Evolutionary conservation across 208 protist species (phyloP).

Genomic region (Naegleria fowleri): DNA sequence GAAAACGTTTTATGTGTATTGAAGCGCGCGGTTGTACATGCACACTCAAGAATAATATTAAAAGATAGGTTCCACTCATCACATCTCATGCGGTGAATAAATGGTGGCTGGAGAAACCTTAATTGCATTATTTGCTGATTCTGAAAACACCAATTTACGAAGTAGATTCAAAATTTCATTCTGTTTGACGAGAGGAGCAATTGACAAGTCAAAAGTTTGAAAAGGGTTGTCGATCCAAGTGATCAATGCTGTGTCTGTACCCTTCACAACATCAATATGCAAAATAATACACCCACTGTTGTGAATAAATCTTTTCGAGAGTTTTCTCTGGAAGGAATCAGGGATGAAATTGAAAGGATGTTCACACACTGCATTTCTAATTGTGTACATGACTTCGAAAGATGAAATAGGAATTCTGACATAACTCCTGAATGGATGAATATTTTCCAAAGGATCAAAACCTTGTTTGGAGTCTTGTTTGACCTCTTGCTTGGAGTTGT

Average conservation of each 20-base stretch:
- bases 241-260: background rate
- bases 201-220: background rate
- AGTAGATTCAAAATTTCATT: background rate
- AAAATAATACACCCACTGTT: background rate
- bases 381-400: background rate
- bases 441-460: background rate
- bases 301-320: background rate
- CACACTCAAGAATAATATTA: too few relatives aligned
- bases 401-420: background rate
- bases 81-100: too few relatives aligned
- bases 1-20: too few relatives aligned
- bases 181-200: background rate
- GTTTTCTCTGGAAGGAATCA: background rate
- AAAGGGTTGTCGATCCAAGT: slow-evolving; percentile 13
- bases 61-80: too few relatives aligned
- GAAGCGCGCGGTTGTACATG: too few relatives aligned
- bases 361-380: background rate
- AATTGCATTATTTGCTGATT: background rate
- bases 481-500: background rate
- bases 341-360: background rate
- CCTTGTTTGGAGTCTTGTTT: background rate
- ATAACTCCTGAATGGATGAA: slow-evolving; percentile 14
- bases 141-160: background rate
- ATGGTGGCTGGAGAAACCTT: too few relatives aligned
- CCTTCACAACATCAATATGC: background rate